Base-by-base conservation (phyloP, 2,329 filamentous ascomycete species). In the Fusarium mangiferae region DNA sequence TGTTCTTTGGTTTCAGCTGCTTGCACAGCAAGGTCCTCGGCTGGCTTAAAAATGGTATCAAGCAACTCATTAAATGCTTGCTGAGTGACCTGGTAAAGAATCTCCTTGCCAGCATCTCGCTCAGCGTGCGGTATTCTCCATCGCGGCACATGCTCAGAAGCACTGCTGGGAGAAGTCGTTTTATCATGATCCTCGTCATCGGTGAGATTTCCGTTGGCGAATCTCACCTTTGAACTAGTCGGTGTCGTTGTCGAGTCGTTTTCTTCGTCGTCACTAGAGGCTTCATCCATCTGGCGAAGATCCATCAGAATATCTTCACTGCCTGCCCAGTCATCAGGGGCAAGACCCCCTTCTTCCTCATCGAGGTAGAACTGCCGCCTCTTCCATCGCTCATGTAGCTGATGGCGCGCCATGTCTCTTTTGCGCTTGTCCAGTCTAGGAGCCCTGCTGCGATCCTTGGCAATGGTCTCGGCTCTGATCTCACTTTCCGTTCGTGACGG, bases 21-120 rank as follows among this genome's bases (percentile, higher is more conserved):
- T 62, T 90, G 87, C 67, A 96, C 83, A 4, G 94, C 91, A 24
- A 94, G 81, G 72, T 95, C 91, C 81, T 98, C 96, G 73, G 92
- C 92, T 9, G 88, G 86, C 75, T 92, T 92, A 84, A 99, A 99
- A 0, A 99, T 87, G 3, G 91, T 88, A 78, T 98, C 94, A 1
- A 99, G 89, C 5, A 98, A 86, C 82, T 98, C 95, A 78, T 98
- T 98, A 84, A 98, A 94, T 1, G 94, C 82, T 81, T 98, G 93
- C 81, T 98, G 95, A 1, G 94, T 95, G 38, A 97, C 91, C 80
- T 98, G 94, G 78, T 97, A 98, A 3, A 98, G 85, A 8, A 98
- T 93, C 79, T 98, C 94, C 75, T 93, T 94, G 42, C 94, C 94
- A 11, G 94, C 91, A 80, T 98, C 95, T 67, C 89, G 89, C 81